A percentile compares a stretch with the other conserved stretches of the same genome.
Evolutionary conservation across 2,329 filamentous ascomycete species (phyloP).

Genomic region (Neopestalotiopsis sp.): DNA sequence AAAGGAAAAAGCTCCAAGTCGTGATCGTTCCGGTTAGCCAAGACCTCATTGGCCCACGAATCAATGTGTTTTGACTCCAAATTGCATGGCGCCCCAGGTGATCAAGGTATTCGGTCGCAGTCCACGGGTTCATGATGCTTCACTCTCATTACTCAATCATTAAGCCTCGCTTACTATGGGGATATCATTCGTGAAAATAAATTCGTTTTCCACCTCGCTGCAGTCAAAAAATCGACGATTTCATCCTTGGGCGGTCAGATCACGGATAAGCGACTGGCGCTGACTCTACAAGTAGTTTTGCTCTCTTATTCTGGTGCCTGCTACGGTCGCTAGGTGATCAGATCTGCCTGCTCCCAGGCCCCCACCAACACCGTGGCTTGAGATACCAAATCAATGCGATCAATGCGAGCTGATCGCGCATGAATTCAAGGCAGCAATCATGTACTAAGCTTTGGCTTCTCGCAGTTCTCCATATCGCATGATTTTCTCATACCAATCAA

Average conservation of each 20-base stretch:
- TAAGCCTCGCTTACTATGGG: no score
- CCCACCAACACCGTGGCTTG: neutral
- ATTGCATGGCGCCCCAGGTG: no score
- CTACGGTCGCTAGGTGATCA: neutral
- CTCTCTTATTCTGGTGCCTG: conserved; percentile 18
- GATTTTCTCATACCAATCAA: neutral
- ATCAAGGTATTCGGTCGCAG: no score
- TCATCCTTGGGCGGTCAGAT: neutral
- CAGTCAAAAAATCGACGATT: no score
- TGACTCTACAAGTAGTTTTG: neutral
- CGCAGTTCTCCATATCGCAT: neutral
- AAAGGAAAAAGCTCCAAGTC: no score
- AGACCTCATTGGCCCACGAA: no score
- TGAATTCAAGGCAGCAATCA: conserved; percentile 19
- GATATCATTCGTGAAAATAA: no score
- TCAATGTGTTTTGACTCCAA: no score
- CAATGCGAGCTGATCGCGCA: neutral
- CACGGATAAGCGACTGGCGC: neutral
- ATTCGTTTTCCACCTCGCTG: no score
- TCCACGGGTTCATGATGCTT: no score
- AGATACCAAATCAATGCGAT: neutral
- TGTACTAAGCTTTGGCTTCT: conserved; percentile 14
- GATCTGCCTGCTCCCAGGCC: neutral
- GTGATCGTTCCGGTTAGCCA: no score
- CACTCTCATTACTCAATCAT: no score